These are phyloP conservation scores for Neurospora tetrasperma DNA, from an alignment of 495 filamentous ascomycete genomes.

Conservation along the genomic window DNA sequence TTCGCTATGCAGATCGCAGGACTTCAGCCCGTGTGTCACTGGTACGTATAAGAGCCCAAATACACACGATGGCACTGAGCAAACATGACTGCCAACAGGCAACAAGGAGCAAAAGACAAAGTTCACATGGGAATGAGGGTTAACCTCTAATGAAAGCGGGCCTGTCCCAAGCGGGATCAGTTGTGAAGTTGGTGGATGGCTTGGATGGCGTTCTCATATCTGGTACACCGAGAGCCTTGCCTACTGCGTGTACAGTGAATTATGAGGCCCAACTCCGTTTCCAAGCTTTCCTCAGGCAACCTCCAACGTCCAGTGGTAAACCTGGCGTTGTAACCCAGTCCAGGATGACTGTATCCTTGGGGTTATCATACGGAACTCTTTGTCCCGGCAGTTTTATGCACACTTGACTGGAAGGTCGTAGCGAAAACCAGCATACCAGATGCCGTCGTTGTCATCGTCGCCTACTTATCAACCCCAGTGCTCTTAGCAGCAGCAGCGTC, in stretches of 20 bases:
- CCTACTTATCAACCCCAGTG: neutral
- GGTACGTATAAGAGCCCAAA: neutral
- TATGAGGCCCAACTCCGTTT: neutral
- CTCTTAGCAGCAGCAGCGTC: neutral
- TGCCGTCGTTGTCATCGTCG: neutral
- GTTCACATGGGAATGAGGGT: neutral
- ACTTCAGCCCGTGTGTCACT: neutral
- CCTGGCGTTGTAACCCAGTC: neutral
- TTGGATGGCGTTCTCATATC: neutral
- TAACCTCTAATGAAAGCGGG: neutral
- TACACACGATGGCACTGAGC: neutral
- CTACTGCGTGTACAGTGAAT: neutral
- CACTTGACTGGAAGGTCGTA: neutral
- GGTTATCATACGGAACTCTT: neutral
- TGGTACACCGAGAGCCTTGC: neutral
- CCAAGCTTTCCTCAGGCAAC: neutral
- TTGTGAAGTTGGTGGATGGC: neutral
- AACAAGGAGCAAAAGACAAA: neutral
- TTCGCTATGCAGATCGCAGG: neutral
- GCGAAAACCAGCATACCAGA: neutral
- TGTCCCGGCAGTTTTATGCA: neutral
- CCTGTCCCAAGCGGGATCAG: neutral
- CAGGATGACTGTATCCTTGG: neutral
- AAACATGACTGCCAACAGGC: neutral
- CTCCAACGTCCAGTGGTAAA: neutral